These are phyloP conservation scores for Rhododendron williamsianum DNA, from an alignment of 148 eudicot species.

Conservation along the genomic window DNA sequence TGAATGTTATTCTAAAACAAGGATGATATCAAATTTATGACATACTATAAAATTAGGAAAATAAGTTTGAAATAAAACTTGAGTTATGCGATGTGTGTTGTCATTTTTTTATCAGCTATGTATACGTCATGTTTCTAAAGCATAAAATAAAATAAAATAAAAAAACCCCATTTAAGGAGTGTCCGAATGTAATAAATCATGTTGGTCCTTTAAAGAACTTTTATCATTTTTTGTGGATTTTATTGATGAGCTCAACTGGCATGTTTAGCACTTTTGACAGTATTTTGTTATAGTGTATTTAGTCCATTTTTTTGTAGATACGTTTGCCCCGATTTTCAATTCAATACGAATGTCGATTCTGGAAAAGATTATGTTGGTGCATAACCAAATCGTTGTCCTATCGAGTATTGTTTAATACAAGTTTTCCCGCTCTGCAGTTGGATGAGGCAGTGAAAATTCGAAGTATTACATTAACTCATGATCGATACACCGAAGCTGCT, in stretches of 20 bases:
- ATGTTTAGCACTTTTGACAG: not conserved
- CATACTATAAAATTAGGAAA: not conserved
- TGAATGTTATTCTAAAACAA: not conserved
- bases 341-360: not conserved
- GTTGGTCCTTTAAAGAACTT: not conserved
- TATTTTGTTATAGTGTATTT: not conserved
- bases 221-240: not conserved
- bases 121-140: not conserved
- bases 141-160: no score
- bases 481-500: conserved; percentile 6
- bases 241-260: not conserved
- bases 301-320: not conserved
- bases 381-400: not conserved
- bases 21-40: not conserved
- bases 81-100: not conserved
- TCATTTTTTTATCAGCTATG: not conserved
- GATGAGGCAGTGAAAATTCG: conserved; percentile 4
- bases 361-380: not conserved
- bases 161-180: not conserved
- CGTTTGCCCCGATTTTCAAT: not conserved
- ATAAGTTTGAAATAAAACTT: not conserved
- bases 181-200: not conserved
- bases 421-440: conserved; percentile 5
- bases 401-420: not conserved
- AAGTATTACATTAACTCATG: conserved; percentile 1